Base-by-base conservation (phyloP, 768 basidiomycete species). In the Rhizopogon sp. region DNA sequence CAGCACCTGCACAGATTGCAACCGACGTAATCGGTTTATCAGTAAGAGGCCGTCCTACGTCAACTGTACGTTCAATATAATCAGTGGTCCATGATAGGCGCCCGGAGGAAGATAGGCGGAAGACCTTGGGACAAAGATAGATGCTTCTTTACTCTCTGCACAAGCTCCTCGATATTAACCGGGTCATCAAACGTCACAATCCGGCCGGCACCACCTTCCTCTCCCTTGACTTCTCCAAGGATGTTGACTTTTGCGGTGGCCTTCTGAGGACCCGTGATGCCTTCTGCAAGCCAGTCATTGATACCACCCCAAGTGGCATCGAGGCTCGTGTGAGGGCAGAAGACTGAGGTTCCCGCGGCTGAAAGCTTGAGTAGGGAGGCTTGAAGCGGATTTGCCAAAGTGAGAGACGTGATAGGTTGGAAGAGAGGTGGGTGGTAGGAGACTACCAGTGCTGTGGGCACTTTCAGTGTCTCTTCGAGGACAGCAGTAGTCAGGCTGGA, bases 1-100 rank as follows among this genome's bases (percentile, higher is more conserved):
- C 95, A 29, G 88, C 87, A 37, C 96, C 96, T 37, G 94, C 94
- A 69, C 95, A 97, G 56, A 98, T 86, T 50, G 90, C 94, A 55
- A 97, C 79, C 29, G 84, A 83, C 54, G 73, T 71, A 50, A 88
- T 63, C 58, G 69, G 61, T 58, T 66, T 63, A 53, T 61, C 41
- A 42, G 62, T n/a, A 59, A 59, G 42, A 13, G 72, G 76, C 64
- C 80, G 80, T 39, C 83, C 88, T 42, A 90, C 80, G 75, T 88
- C 86, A 58, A 90, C 88, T 88, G 65, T 42, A 17, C 20, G 41
- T 14, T 51, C 50, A 22, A 45, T 7, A 31, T 47, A 35, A 9
- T 39, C 43, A 45, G 37, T 17, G 6, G 28, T 39, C 17, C 25
- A 9, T 22, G 28, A 54, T 28, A 44, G 41, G 40, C 29, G 22